Conservation (phyloP, 495 filamentous ascomycete species). For the Neurospora tetraspora region DNA sequence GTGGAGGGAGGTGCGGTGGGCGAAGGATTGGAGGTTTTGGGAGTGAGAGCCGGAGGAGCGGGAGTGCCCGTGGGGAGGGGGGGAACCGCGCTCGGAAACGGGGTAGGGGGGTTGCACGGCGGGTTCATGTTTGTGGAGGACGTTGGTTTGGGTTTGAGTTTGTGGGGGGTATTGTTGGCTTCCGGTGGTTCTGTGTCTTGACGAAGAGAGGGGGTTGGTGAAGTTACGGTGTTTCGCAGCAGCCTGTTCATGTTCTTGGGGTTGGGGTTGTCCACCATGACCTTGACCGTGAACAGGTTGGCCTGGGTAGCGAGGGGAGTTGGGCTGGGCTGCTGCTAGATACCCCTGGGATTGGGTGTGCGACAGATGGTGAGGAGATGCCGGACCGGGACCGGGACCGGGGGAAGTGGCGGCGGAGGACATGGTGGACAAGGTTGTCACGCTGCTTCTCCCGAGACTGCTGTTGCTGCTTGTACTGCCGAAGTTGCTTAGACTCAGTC, state of each 20-base stretch:
- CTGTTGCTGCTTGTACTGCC: background rate
- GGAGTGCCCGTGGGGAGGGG: background rate
- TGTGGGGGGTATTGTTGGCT: background rate
- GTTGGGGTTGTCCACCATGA: too few relatives aligned
- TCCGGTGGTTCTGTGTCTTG: background rate
- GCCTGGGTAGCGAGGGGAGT: background rate
- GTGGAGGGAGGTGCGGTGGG: background rate
- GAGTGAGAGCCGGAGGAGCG: background rate
- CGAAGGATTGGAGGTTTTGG: background rate
- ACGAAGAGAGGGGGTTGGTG: background rate
- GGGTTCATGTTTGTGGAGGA: background rate
- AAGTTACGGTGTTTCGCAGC: background rate
- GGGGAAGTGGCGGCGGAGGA: background rate
- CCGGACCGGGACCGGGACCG: background rate
- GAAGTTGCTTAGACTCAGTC: background rate
- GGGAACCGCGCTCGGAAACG: background rate
- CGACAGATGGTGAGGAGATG: background rate
- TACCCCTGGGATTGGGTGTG: background rate
- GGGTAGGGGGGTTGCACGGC: background rate
- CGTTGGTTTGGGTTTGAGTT: background rate
- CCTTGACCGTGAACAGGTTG: background rate
- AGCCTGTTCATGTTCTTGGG: too few relatives aligned
- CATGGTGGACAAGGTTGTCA: background rate
- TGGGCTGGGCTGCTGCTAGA: background rate
- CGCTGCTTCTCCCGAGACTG: background rate